Base-by-base conservation (phyloP, 23 red algal species). In the Cyanidiococcus yangmingshanensis region DNA sequence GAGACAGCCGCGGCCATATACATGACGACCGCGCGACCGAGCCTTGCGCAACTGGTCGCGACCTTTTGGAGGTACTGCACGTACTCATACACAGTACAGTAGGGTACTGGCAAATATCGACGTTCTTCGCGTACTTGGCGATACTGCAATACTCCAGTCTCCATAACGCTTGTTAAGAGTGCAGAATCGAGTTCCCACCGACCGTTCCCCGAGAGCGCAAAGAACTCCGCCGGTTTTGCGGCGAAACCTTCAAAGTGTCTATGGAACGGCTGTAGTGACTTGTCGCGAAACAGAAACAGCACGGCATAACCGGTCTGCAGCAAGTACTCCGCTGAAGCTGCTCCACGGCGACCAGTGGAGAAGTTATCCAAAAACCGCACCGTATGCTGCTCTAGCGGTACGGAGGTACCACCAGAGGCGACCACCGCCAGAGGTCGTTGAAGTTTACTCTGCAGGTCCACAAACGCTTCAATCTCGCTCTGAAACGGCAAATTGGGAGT, bases 331-430 rank as follows among this genome's bases (percentile, higher is more conserved):
- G 86, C 84, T 37, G 75, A 74, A 24, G 39, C 76, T 24, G 87
- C 87, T 33, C 92, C 92, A 39, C 92, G 80, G 37, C 79, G 82
- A 17, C 92, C 92, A 15, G 92, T 90, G 58, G 81, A 86, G 63
- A 96, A 96, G 75, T 96, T 96, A 26, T 96, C 87, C 40, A 96
- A 75, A 45, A 82, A 90, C 26, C 92, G 82, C 21, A 96, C 92
- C 1, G 82, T 45, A 58, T 68, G 37, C 36, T 51, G 29, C 75
- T 96, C 92, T 37, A 96, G 68, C 68, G 92, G 87, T 71, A 77
- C 92, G 1, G 68, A 38, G 67, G 92, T 96, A 18, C 92, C 92
- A 1, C 92, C 92, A 24, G 92, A 96, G n/a, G 79, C 90, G 30
- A 96, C 63, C 1, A 96, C 34, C 0, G 83, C 91, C 3, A 95